phyloP scores from a whole-genome alignment of 352 stramenopile genomes.

The Lagenidium sp. region DNA sequence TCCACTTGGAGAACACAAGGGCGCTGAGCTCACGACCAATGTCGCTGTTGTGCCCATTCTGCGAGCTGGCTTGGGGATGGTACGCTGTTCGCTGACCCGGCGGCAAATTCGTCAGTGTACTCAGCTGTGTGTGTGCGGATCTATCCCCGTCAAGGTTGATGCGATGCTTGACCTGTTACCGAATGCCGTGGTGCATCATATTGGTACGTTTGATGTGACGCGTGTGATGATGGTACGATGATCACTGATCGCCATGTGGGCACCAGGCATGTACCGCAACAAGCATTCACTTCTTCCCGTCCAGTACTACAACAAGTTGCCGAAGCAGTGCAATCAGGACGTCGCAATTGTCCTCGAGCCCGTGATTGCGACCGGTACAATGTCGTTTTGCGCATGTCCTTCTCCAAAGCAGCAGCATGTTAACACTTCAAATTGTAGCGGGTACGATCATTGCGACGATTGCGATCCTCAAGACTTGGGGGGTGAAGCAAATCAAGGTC shows the following conservation, averaged over 20 bases:
- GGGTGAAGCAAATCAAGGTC: slow-evolving; percentile 90
- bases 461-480: slow-evolving; percentile 95
- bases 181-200: slow-evolving; percentile 95
- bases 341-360: slow-evolving; percentile 96
- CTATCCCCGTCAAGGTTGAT: no score
- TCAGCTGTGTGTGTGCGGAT: no score
- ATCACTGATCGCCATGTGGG: neutral
- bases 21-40: slow-evolving; percentile 84
- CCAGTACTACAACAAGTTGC: slow-evolving; percentile 99
- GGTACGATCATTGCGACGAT: slow-evolving; percentile 93
- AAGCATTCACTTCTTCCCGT: slow-evolving; percentile 90
- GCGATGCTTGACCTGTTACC: slow-evolving; percentile 96
- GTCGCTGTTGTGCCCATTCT: slow-evolving; percentile 97
- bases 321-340: slow-evolving; percentile 88
- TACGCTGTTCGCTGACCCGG: slow-evolving; percentile 18
- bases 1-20: slow-evolving; percentile 62
- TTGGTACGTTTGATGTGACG: slow-evolving; percentile 78
- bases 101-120: no score
- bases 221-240: neutral
- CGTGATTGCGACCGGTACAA: slow-evolving; percentile 90
- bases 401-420: no score
- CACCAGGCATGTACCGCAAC: slow-evolving; percentile 81
- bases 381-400: neutral
- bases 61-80: slow-evolving; percentile 86
- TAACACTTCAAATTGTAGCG: no score